Base-by-base conservation (phyloP, 129 eudicot genomes). In the Logfia minima region DNA sequence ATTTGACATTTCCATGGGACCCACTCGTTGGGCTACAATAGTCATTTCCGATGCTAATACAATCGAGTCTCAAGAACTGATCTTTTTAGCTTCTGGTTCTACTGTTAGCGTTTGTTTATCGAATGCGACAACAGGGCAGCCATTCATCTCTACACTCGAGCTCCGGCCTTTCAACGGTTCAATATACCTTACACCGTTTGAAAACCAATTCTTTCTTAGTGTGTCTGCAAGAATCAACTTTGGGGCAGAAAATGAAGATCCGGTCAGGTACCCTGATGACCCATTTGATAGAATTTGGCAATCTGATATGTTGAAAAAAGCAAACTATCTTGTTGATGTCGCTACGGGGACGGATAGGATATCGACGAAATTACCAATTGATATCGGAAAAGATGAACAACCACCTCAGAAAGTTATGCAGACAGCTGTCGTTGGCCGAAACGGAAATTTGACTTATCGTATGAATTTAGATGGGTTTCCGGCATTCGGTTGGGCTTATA, bases 391-490 rank as follows among this genome's bases (percentile, higher is more conserved):
- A 59, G 83, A 75, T 8, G 99, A 94, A 26, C 81, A 80, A 61
- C 99, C 99, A 2, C 99, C 99, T 37, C 83, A 87, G 76, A 91
- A 91, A 78, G 99, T 91, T 60, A 94, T 94, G 99, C 97, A 94
- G 78, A 94, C 99, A 4, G 99, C 99, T 74, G 99, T 91, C 34
- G 89, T 94, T 19, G 99, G 99, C 55, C 86, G 88, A 84, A 86
- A 94, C 1, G 97, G 97, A 11, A 65, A 91, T 16, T 81, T 94
- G 63, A 83, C 99, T 24, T 94, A 94, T 73, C 96, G 99, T 39
- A 72, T 91, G 90, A 91, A 94, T 69, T 85, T 94, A 19, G 96
- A 94, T 56, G 99, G 97, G n/a, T 94, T 94, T 84, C 99, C 99
- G 4, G 97, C 87, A 11, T 80, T 52, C 60, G 99, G 99, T 10